Conservation (phyloP, 2,329 filamentous ascomycete genomes). For the Cylindrodendrum hubeiense region DNA sequence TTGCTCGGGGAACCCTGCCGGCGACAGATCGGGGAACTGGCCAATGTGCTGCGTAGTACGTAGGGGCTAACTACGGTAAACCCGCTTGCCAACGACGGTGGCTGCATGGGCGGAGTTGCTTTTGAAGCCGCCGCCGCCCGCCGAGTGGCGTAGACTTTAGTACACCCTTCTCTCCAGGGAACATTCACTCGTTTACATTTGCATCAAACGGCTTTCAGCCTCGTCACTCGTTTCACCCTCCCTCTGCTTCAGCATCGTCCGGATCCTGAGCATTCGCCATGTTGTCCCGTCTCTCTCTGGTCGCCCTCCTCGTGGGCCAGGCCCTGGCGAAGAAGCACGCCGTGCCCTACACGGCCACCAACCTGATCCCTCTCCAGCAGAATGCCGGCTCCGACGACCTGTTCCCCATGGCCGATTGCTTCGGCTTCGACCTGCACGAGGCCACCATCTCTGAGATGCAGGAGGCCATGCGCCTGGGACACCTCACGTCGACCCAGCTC, state of each 20-base stretch:
- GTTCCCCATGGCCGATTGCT: constrained; percentile 74
- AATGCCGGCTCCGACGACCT: constrained; percentile 52
- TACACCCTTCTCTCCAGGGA: not conserved
- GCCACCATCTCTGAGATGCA: constrained; percentile 78
- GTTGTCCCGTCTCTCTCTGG: constrained; percentile 37
- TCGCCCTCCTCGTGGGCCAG: constrained; percentile 36
- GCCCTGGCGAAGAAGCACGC: constrained; percentile 30
- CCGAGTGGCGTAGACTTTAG: not conserved
- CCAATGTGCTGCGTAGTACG: not conserved
- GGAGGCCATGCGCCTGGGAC: constrained; percentile 63
- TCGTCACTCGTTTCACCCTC: not conserved
- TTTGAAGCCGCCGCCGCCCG: constrained; percentile 15
- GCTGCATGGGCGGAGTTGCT: not conserved
- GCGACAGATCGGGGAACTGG: not conserved
- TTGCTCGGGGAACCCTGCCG: not conserved
- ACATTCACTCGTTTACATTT: not conserved
- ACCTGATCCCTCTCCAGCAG: constrained; percentile 50
- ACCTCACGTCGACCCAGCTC: constrained; percentile 69
- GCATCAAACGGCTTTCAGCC: constrained; percentile 4
- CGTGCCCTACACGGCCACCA: constrained; percentile 42
- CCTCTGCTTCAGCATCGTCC: not conserved
- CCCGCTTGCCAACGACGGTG: not conserved
- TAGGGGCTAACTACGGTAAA: not conserved
- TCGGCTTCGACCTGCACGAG: constrained; percentile 73
- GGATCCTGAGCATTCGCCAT: constrained; percentile 28